Percentiles rank a stretch among this genome's conserved stretches.
phyloP scores from a whole-genome alignment of 2,329 filamentous ascomycete species.

The Emergomyces pasteurianus region DNA sequence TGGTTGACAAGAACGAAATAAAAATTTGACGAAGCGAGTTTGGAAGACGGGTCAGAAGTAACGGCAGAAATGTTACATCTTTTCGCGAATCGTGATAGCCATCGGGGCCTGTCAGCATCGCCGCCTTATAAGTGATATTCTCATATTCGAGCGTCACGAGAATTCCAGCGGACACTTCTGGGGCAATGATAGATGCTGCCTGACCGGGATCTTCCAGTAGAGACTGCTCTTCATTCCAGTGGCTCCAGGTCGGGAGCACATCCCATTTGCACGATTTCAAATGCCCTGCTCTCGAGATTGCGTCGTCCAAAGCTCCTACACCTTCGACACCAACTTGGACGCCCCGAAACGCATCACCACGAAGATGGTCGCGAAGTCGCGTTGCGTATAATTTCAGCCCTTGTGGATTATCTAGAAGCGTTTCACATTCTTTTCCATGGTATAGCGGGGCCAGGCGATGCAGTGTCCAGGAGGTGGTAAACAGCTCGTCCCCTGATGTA shows the following conservation, averaged over 20 bases:
- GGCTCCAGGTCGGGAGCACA: constrained; percentile 21
- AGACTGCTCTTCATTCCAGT: constrained; percentile 16
- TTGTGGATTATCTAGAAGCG: constrained; percentile 22
- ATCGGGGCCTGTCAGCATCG: constrained; percentile 30
- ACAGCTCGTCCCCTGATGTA: constrained; percentile 21
- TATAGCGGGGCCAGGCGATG: constrained; percentile 45
- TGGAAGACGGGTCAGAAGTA: constrained; percentile 41
- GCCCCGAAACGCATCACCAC: constrained; percentile 37
- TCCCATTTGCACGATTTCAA: constrained; percentile 38
- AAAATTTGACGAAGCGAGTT: constrained; percentile 38
- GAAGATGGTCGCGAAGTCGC: constrained; percentile 37
- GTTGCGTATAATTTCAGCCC: constrained; percentile 36
- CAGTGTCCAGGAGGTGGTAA: constrained; percentile 43
- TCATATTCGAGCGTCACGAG: constrained; percentile 35
- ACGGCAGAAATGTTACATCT: constrained; percentile 37
- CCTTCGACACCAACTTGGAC: constrained; percentile 28
- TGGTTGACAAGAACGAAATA: constrained; percentile 36
- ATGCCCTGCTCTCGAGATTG: constrained; percentile 34
- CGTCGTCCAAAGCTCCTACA: constrained; percentile 22
- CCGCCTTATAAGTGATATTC: constrained; percentile 37
- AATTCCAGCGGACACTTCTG: constrained; percentile 32
- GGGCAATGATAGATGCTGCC: constrained; percentile 14
- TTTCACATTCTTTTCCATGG: constrained; percentile 29
- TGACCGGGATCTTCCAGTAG: constrained; percentile 13
- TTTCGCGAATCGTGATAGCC: constrained; percentile 9